Percentiles rank a stretch among this genome's conserved stretches.
phyloP scores from a whole-genome alignment of 1,284 basidiomycete species.

The Trichosporon sp. region DNA sequence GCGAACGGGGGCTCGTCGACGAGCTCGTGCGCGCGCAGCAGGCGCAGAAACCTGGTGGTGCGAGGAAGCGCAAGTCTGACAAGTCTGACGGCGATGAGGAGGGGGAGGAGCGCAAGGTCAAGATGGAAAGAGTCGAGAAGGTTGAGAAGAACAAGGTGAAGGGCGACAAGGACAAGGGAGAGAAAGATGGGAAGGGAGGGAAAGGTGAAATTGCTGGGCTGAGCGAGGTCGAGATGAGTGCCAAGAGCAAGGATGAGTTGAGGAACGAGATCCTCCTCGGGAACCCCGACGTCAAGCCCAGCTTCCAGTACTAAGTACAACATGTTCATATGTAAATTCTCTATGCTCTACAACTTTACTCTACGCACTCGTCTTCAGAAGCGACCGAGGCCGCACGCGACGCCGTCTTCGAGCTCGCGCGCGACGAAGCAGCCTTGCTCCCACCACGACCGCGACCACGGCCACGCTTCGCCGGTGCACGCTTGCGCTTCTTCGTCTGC shows the following conservation, averaged over 20 bases:
- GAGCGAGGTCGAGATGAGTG: background rate
- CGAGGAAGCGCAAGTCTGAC: background rate
- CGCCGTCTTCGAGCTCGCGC: background rate
- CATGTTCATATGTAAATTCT: background rate
- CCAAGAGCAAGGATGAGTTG: background rate
- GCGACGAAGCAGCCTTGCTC: background rate
- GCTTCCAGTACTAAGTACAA: background rate
- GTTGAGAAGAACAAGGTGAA: background rate
- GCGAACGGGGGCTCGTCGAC: conserved; percentile 3
- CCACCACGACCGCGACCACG: background rate
- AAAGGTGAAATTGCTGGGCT: too few relatives aligned
- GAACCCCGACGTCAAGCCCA: background rate
- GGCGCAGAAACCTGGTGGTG: background rate
- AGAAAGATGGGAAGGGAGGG: background rate
- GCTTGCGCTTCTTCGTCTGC: conserved; percentile 15
- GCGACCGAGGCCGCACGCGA: background rate
- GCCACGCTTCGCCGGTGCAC: background rate
- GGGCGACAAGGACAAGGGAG: background rate
- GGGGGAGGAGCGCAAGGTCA: background rate
- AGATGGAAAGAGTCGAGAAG: background rate
- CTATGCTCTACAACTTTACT: conserved; percentile 16
- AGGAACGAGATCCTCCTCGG: background rate
- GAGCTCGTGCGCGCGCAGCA: conserved; percentile 12
- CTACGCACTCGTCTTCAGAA: background rate
- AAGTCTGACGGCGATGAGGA: too few relatives aligned